phyloP scores from a whole-genome alignment of 371 early-diverging fungal genomes.

The Blastocladiella emersonii region DNA sequence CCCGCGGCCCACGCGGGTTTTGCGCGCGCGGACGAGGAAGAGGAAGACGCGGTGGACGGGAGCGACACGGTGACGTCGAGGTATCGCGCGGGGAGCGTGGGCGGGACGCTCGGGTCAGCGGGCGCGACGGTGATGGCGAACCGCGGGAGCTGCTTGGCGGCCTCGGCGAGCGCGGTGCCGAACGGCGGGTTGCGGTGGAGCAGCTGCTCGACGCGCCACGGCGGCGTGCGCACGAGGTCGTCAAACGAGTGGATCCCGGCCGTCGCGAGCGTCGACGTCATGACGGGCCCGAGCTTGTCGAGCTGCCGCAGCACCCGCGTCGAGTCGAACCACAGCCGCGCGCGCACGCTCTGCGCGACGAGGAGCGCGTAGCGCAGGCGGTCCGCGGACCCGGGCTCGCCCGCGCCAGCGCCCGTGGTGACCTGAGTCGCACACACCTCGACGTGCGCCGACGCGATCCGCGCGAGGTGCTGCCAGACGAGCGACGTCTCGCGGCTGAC shows the following conservation, averaged over 20 bases:
- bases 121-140: not conserved
- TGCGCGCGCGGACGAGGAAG: conserved; percentile 83
- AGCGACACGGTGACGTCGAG: not conserved
- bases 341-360: not conserved
- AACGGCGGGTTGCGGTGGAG: conserved; percentile 2
- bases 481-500: not conserved
- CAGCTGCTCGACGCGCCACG: not conserved
- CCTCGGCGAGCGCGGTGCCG: not conserved
- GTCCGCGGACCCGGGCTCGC: no score
- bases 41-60: conserved; percentile 28
- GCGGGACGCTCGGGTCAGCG: not conserved
- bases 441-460: not conserved
- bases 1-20: conserved; percentile 43
- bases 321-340: not conserved
- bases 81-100: no score
- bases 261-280: not conserved
- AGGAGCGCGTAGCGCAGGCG: not conserved
- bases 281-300: not conserved
- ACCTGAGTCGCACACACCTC: not conserved
- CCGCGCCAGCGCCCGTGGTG: no score
- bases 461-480: not conserved
- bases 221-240: not conserved
- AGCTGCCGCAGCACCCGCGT: not conserved
- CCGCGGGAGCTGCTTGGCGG: not conserved
- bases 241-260: not conserved